Conservation (phyloP, 2,329 filamentous ascomycete genomes). For the Cadophora sp. region DNA sequence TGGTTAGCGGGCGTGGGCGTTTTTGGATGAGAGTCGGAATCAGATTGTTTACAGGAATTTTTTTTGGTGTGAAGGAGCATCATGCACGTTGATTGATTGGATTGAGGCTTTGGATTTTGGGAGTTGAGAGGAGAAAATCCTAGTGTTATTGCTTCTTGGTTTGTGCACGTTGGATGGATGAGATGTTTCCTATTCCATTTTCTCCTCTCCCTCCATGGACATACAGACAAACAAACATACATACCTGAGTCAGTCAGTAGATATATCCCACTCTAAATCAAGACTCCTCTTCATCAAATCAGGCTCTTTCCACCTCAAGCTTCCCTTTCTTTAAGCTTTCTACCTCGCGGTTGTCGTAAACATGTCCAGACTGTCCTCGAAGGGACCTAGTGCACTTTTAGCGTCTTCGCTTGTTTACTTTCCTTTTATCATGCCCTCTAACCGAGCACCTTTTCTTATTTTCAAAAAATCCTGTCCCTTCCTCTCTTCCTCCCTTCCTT, state of each 20-base stretch:
- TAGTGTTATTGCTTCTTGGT: neutral
- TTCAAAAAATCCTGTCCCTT: neutral
- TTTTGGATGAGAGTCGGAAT: neutral
- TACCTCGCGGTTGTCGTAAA: neutral
- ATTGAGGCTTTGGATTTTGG: neutral
- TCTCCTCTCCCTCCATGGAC: constrained; percentile 15
- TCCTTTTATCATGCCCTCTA: neutral
- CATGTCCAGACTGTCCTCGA: neutral
- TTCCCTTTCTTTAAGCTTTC: neutral
- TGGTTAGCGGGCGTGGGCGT: constrained; percentile 16
- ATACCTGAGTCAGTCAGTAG: neutral
- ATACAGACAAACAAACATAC: neutral
- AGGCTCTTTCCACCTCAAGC: neutral
- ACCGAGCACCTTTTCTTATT: too few species aligned
- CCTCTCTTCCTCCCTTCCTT: too few species aligned
- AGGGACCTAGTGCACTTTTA: neutral
- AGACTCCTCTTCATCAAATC: constrained; percentile 1
- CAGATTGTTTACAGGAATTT: neutral
- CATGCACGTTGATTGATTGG: too few species aligned
- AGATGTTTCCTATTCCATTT: neutral
- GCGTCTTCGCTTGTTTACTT: constrained; percentile 3
- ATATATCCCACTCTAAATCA: constrained; percentile 6
- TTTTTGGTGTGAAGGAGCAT: neutral
- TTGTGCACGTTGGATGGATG: neutral
- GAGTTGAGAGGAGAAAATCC: neutral